Evolutionary conservation across 225 moss, liverwort and hornwort genomes (phyloP), one percentile per base, ranked within the genome.

Genomic region (Bryum argenteum): DNA sequence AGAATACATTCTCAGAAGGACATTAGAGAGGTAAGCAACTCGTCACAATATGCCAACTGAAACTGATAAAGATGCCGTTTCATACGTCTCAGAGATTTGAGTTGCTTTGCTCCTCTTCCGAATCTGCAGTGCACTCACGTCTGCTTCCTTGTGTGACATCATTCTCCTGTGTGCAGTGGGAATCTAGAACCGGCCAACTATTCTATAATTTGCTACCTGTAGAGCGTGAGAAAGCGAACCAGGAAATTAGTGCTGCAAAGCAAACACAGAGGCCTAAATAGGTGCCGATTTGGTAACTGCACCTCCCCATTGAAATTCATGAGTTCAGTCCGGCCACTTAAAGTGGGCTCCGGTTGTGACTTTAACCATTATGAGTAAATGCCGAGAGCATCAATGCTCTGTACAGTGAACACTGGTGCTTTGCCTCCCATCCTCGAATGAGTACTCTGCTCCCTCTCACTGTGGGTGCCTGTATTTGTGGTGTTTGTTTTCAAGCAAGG

Each of bases 181-280:
- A 96, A 73, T 79, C 62, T 54, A 89, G 76, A 79, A 87, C 90
- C 51, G 96, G 96, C 1, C 86, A 83, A 67, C 82, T 87, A 54
- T 93, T 93, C 23, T 93, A 96, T 62, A 81, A 87, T 57, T 82
- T 96, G 60, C 71, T 79, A 80, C 96, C 93, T 51, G 63, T 65
- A 19, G 93, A 96, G 69, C 84, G 96, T 53, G 85, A 93, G 75
- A 91, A 66, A 66, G 90, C 73, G 40, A 96, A 96, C 65, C 85
- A 90, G 67, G 89, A 96, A 78, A 93, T 93, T 58, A 85, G 81
- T 66, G 87, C 89, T 50, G 65, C 87, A 40, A 84, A 85, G 77
- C 84, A 78, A 54, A 67, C 43, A 13, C 66, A 6, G 16, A 54
- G 64, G 81, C 75, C 70, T 14, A 81, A 79, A 79, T 79, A 71